Percentiles rank a stretch among this genome's conserved stretches.
phyloP scores from a whole-genome alignment of 2,329 filamentous ascomycete species.

The Aspergillus spinulosporus region DNA sequence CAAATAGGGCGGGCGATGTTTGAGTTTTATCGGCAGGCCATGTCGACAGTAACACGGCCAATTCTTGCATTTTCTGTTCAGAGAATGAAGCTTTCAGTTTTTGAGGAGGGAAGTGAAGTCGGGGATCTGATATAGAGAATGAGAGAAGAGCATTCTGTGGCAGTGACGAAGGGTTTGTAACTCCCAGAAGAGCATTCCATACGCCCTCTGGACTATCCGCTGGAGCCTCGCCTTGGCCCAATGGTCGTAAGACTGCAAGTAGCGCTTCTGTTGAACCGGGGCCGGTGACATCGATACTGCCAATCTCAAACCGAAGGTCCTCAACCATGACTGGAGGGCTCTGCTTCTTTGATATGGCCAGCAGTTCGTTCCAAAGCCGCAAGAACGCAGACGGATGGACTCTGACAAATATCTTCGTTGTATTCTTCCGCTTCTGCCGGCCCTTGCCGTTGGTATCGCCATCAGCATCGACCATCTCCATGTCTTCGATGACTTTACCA shows the following conservation, averaged over 20 bases:
- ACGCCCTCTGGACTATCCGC: constrained; percentile 37
- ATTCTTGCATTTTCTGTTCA: constrained; percentile 38
- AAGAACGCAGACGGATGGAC: constrained; percentile 77
- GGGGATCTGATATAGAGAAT: constrained; percentile 76
- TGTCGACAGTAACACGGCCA: constrained; percentile 62
- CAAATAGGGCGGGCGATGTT: constrained; percentile 62
- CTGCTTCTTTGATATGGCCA: constrained; percentile 60
- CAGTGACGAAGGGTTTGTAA: constrained; percentile 69
- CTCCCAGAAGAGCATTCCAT: constrained; percentile 46
- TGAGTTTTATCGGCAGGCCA: constrained; percentile 66
- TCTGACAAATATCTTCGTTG: constrained; percentile 65
- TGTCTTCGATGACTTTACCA: constrained; percentile 31
- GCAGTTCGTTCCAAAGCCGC: constrained; percentile 63
- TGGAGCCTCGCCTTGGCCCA: constrained; percentile 19
- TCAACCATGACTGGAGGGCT: constrained; percentile 63
- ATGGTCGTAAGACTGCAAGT: constrained; percentile 64
- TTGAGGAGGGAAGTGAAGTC: constrained; percentile 73
- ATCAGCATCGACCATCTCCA: constrained; percentile 39
- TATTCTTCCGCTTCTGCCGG: constrained; percentile 36
- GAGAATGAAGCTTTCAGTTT: constrained; percentile 47
- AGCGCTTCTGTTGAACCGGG: constrained; percentile 80
- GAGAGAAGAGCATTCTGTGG: constrained; percentile 69
- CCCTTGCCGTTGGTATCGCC: constrained; percentile 16
- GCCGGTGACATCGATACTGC: constrained; percentile 68
- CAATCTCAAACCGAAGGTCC: constrained; percentile 70